Conservation (phyloP, 129 eudicot genomes). For the Daucus carota region DH1_v3.0 NC_030386.2:23626501-23627000, state of each 20-base stretch:
- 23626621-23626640: conserved; percentile 33
- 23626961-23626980: background rate
- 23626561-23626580: conserved; percentile 43
- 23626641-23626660: conserved; percentile 12
- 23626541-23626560: conserved; percentile 55
- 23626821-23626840: conserved; percentile 84
- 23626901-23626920: conserved; percentile 4
- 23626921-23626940: conserved; percentile 20
- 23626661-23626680: background rate
- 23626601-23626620: conserved; percentile 37
- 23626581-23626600: conserved; percentile 42
- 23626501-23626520: conserved; percentile 56
- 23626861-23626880: conserved; percentile 40
- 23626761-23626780: conserved; percentile 33
- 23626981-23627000: conserved; percentile 13
- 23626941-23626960: background rate
- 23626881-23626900: conserved; percentile 23
- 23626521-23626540: conserved; percentile 58
- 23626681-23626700: background rate
- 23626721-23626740: background rate
- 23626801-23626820: conserved; percentile 88
- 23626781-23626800: conserved; percentile 40
- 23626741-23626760: conserved; percentile 62
- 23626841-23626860: conserved; percentile 65
- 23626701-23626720: background rate